phyloP scores from a whole-genome alignment of 2,329 filamentous ascomycete genomes.

The Endoconidiophora polonica region DNA sequence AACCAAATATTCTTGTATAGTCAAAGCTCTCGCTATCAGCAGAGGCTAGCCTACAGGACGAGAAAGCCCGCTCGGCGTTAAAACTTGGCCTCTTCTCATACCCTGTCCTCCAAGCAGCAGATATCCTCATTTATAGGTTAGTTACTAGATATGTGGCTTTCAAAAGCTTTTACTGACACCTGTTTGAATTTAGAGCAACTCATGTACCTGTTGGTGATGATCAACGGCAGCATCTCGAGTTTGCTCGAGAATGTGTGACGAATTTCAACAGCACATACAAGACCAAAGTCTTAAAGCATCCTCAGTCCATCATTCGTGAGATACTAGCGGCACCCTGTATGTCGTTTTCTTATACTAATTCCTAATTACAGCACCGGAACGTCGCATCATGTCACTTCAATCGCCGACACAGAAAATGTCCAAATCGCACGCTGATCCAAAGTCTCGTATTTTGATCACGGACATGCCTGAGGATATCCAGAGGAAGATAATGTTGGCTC shows the following conservation, averaged over 20 bases:
- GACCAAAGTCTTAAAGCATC: conserved; percentile 43
- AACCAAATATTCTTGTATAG: conserved; percentile 24
- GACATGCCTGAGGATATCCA: conserved; percentile 48
- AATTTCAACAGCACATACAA: conserved; percentile 66
- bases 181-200: conserved; percentile 43
- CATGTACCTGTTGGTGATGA: conserved; percentile 96
- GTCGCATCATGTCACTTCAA: conserved; percentile 77
- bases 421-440: conserved; percentile 58
- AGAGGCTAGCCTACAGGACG: conserved; percentile 39
- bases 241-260: conserved; percentile 68
- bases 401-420: conserved; percentile 80
- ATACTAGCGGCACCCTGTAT: not conserved
- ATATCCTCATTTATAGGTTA: conserved; percentile 72
- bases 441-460: conserved; percentile 69
- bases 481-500: conserved; percentile 51
- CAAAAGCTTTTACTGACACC: not conserved
- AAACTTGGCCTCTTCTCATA: conserved; percentile 92
- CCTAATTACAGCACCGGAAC: conserved; percentile 46
- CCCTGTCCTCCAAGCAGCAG: conserved; percentile 85
- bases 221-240: conserved; percentile 85
- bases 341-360: conserved; percentile 5
- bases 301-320: conserved; percentile 56
- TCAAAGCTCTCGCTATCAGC: conserved; percentile 55
- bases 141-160: not conserved
- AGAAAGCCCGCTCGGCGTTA: conserved; percentile 40